phyloP scores from a whole-genome alignment of 768 basidiomycete genomes.

The Mycena rebaudengoi region DNA sequence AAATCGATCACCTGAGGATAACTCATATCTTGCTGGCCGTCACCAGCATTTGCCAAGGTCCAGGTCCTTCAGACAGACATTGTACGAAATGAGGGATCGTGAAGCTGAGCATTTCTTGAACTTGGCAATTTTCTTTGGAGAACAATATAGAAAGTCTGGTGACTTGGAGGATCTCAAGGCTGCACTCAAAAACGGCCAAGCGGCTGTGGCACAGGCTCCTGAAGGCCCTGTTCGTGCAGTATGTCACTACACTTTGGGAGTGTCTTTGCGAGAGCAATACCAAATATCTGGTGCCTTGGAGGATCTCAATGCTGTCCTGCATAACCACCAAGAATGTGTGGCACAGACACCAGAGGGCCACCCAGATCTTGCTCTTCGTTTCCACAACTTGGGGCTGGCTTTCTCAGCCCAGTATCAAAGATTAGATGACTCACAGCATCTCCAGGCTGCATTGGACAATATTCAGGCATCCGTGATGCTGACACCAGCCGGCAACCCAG shows the following conservation, averaged over 20 bases:
- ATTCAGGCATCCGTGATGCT: constrained; percentile 4
- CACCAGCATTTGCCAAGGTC: too few relatives aligned
- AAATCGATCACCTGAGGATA: too few relatives aligned
- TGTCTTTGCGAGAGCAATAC: background rate
- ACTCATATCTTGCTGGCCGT: too few relatives aligned
- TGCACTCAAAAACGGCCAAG: constrained; percentile 8
- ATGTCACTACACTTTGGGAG: background rate
- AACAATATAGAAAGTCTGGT: too few relatives aligned
- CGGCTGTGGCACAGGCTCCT: constrained; percentile 1
- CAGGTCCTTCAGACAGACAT: too few relatives aligned
- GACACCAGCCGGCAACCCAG: background rate
- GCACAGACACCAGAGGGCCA: constrained; percentile 15
- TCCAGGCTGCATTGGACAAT: constrained; percentile 28
- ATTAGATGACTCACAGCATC: constrained; percentile 18
- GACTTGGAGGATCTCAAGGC: constrained; percentile 1
- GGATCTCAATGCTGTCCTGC: constrained; percentile 28
- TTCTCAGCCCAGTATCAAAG: background rate
- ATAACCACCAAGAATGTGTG: constrained; percentile 1
- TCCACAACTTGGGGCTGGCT: constrained; percentile 9
- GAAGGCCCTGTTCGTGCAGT: background rate
- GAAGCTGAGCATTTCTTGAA: too few relatives aligned
- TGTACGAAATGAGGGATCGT: too few relatives aligned
- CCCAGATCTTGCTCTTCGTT: constrained; percentile 6
- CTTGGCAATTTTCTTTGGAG: too few relatives aligned
- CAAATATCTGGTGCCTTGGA: constrained; percentile 7